Percentiles rank a stretch among this genome's conserved stretches.
These are phyloP conservation scores for Cladosporium phlei DNA, from an alignment of 2,329 filamentous ascomycete species.

Conservation along the genomic window DNA sequence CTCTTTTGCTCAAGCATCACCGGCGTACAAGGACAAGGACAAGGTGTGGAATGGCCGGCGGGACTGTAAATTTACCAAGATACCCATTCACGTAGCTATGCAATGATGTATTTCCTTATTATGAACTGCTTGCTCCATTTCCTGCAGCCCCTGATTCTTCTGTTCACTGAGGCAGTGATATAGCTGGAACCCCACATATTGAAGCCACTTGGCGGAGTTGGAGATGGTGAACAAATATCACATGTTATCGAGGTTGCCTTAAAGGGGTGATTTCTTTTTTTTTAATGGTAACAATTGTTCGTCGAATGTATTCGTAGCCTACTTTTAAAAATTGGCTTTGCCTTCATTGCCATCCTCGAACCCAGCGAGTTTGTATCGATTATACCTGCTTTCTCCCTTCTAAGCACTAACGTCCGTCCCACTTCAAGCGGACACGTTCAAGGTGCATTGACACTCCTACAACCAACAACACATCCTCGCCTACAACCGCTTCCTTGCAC, in stretches of 20 bases:
- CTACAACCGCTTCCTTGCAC: neutral
- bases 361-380: no score
- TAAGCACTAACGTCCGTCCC: neutral
- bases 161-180: neutral
- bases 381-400: neutral
- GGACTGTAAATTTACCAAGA: conserved; percentile 7
- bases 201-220: conserved; percentile 8
- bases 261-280: no score
- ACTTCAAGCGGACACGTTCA: conserved; percentile 10
- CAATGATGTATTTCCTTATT: neutral
- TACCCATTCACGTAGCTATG: conserved; percentile 11
- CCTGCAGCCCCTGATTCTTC: conserved; percentile 4
- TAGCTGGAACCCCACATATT: conserved; percentile 1
- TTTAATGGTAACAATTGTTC: no score
- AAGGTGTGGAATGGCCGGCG: neutral
- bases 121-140: neutral
- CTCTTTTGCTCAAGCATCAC: neutral
- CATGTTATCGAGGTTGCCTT: neutral
- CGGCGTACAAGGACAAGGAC: neutral
- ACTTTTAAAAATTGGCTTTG: no score
- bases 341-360: no score
- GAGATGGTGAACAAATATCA: neutral
- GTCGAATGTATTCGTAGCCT: no score
- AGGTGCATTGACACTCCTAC: conserved; percentile 11
- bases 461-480: neutral